These are phyloP conservation scores for Podaxis carcinomalis DNA, from an alignment of 768 basidiomycete species.

Conservation along the genomic window DNA sequence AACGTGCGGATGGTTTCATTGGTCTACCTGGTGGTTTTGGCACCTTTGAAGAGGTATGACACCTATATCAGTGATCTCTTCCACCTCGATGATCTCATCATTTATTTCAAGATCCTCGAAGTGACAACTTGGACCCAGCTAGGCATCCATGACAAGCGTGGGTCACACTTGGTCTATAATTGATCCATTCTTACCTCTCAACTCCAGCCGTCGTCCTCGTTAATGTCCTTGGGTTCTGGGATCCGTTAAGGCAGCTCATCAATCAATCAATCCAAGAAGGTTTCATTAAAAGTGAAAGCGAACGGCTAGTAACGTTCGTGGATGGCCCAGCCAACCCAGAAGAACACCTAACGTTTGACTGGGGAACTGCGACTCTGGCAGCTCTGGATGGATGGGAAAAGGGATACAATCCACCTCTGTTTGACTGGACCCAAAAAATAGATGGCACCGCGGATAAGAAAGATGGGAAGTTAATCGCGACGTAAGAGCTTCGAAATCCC, in stretches of 20 bases:
- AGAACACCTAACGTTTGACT: constrained; percentile 63
- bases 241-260: constrained; percentile 77
- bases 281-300: constrained; percentile 66
- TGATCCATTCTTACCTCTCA: background rate
- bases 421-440: constrained; percentile 44
- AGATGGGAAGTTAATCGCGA: constrained; percentile 13
- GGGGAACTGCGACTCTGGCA: constrained; percentile 67
- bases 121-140: constrained; percentile 94
- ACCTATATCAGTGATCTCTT: background rate
- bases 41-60: constrained; percentile 85
- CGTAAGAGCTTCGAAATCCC: background rate
- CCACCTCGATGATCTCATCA: background rate
- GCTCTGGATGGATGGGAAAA: constrained; percentile 61
- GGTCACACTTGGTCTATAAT: constrained; percentile 16
- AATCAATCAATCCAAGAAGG: constrained; percentile 60
- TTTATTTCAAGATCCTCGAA: constrained; percentile 63
- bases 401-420: constrained; percentile 27
- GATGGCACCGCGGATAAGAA: constrained; percentile 22
- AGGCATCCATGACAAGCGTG: constrained; percentile 82
- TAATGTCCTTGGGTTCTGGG: constrained; percentile 83
- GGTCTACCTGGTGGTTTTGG: constrained; percentile 93
- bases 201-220: constrained; percentile 71
- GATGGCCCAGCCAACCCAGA: constrained; percentile 57
- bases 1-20: constrained; percentile 73
- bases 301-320: constrained; percentile 65